Conservation (phyloP, 139 green algal species). For the Chlamydomonas incerta region DNA sequence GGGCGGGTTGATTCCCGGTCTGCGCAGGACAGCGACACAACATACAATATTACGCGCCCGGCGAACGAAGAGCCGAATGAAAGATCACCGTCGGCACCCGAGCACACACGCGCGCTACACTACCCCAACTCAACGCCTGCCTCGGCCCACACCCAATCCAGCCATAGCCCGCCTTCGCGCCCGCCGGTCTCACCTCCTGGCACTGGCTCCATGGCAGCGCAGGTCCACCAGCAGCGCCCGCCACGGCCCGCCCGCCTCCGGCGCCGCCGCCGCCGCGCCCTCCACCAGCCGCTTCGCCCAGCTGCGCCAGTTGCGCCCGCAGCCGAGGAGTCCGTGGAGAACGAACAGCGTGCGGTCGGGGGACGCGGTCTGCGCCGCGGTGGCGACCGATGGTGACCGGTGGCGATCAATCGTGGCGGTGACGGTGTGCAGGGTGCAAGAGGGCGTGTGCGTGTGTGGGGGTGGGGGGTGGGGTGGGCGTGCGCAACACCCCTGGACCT, state of each 20-base stretch:
- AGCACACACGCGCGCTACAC: too few species aligned
- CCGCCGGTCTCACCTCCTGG: not conserved
- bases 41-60: too few species aligned
- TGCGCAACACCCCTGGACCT: not conserved
- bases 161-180: not conserved
- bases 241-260: slow-evolving; percentile 47
- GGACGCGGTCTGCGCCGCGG: not conserved
- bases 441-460: not conserved
- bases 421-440: not conserved
- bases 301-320: slow-evolving; percentile 62
- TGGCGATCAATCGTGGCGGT: not conserved
- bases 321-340: slow-evolving; percentile 68
- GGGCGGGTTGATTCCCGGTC: slow-evolving; percentile 62
- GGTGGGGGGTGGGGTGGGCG: not conserved
- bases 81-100: too few species aligned
- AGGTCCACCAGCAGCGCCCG: slow-evolving; percentile 78
- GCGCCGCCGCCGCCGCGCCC: not conserved
- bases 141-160: too few species aligned
- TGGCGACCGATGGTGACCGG: too few species aligned
- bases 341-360: slow-evolving; percentile 38
- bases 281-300: slow-evolving; percentile 32
- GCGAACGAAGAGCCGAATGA: too few species aligned
- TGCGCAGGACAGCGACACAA: too few species aligned
- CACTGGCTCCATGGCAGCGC: slow-evolving; percentile 71
- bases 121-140: too few species aligned